Evolutionary conservation across 768 basidiomycete species (phyloP).

Genomic region (Cubamyces lactineus): DNA sequence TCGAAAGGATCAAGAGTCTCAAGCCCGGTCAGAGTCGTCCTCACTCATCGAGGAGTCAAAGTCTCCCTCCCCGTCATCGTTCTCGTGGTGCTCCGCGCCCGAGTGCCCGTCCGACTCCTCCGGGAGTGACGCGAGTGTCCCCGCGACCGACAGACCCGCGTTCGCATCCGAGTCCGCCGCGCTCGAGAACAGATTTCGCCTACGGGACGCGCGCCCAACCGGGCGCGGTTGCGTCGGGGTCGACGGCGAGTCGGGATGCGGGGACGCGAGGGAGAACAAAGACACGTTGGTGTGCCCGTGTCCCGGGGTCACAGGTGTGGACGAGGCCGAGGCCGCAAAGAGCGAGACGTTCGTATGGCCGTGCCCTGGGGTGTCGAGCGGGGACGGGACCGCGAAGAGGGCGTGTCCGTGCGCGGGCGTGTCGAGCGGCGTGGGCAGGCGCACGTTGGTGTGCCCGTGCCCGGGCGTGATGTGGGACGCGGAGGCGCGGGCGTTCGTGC

Average conservation of each 20-base stretch:
- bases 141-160: background rate
- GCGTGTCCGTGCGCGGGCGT: background rate
- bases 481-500: background rate
- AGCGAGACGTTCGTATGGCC: background rate
- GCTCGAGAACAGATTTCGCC: background rate
- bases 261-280: background rate
- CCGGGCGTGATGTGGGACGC: background rate
- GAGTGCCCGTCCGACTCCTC: background rate
- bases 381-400: background rate
- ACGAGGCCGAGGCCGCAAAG: no score
- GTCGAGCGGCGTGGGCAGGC: background rate
- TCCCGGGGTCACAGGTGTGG: background rate
- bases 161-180: background rate
- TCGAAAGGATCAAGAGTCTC: no score
- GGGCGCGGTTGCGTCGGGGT: background rate
- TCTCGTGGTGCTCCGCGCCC: no score
- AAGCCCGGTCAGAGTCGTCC: no score
- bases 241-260: background rate
- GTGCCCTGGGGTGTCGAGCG: background rate
- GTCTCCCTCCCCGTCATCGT: no score
- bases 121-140: background rate
- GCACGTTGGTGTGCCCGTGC: background rate
- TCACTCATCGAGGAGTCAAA: no score
- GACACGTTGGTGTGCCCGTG: background rate
- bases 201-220: constrained; percentile 2